phyloP scores from a whole-genome alignment of 116 monocot genomes.

The Phalaenopsis hybrid region DNA sequence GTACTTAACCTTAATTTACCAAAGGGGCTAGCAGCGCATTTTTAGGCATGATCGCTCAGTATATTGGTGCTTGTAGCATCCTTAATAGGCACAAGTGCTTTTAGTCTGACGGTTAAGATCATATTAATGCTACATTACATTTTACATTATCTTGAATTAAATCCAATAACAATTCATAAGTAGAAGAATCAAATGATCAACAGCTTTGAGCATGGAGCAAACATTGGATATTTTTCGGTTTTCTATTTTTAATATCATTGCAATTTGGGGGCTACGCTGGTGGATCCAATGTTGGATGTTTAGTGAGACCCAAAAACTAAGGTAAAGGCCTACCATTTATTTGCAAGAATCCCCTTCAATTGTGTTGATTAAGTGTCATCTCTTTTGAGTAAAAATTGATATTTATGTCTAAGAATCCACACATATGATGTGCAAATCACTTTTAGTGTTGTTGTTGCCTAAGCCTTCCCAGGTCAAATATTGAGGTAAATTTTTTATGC shows the following conservation, averaged over 20 bases:
- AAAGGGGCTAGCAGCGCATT: neutral
- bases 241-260: neutral
- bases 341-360: neutral
- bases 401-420: neutral
- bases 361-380: neutral
- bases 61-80: neutral
- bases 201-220: neutral
- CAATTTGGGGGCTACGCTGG: neutral
- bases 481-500: neutral
- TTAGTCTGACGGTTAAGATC: neutral
- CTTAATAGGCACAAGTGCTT: neutral
- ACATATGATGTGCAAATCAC: neutral
- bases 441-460: neutral
- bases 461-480: neutral
- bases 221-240: neutral
- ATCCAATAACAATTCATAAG: neutral
- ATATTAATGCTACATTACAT: neutral
- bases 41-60: neutral
- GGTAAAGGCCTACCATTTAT: neutral
- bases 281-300: neutral
- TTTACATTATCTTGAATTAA: neutral
- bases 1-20: neutral
- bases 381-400: neutral
- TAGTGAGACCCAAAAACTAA: neutral
- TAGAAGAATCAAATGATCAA: neutral